Evolutionary conservation across 495 filamentous ascomycete species (phyloP), one percentile per base, ranked within the genome.

Genomic region (Neurospora africana): DNA sequence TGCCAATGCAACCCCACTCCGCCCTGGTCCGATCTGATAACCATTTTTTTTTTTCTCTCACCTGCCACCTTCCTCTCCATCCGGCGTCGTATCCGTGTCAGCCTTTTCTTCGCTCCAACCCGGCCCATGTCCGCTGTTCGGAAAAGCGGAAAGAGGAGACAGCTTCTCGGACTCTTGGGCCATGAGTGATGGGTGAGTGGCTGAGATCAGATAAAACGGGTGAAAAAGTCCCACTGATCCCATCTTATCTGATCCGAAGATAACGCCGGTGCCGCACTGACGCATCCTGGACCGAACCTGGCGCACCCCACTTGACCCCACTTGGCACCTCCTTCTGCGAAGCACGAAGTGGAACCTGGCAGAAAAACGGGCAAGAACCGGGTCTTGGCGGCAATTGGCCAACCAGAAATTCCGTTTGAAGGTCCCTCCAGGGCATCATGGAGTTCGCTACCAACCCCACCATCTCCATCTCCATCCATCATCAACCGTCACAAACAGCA

Each of bases 231-330:
- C 74, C 72, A 67, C 75, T 72, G 71, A 74, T 76, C 71, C 38
- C 77, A 84, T 84, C 83, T 85, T 84, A 85, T 85, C 83, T 78
- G 83, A 85, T 85, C 83, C 80, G 74, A 81, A 83, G 83, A 84
- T 84, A 84, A 83, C 53, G 73, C 82, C 82, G 82, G 82, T 81
- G 80, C 79, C 81, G 82, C 79, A 30, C 53, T 9, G 27, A 19
- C 27, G 23, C 53, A 30, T 65, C 53, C 53, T 33, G 53, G 53
- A 65, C 53, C 53, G 53, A 53, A 23, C 44, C 21, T 72, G 74
- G 71, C 19, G 68, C 72, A 68, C 47, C 58, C 73, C 71, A 53
- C 70, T 71, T 36, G 36, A n/a, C n/a, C n/a, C n/a, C n/a, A n/a
- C n/a, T n/a, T 38, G 38, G 35, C 70, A 74, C 73, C 72, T 71